phyloP scores from a whole-genome alignment of 2,329 filamentous ascomycete genomes.

The Microcera coccophila region DNA sequence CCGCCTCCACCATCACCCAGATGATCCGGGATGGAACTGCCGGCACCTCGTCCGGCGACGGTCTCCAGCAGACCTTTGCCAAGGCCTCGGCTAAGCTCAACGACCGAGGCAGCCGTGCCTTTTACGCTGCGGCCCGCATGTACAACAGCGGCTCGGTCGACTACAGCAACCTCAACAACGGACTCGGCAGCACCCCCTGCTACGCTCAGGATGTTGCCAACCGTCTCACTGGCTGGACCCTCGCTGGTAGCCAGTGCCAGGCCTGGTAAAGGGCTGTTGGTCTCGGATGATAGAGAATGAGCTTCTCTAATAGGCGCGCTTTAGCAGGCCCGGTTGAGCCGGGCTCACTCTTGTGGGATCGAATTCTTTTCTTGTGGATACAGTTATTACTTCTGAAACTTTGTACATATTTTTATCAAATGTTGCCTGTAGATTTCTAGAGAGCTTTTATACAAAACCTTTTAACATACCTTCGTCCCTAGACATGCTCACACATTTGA shows the following conservation, averaged over 20 bases:
- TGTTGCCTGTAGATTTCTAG: not conserved
- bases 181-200: slow-evolving; percentile 12
- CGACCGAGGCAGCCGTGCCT: slow-evolving; percentile 3
- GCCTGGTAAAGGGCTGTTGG: not conserved
- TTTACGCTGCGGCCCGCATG: slow-evolving; percentile 13
- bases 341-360: not conserved
- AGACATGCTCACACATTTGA: no score
- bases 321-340: not conserved
- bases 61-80: slow-evolving; percentile 11
- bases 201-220: slow-evolving; percentile 15
- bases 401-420: not conserved
- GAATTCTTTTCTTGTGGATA: not conserved
- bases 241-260: slow-evolving; percentile 2
- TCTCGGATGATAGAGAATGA: not conserved
- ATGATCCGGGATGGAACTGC: slow-evolving; percentile 16
- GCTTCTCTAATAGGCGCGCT: not conserved
- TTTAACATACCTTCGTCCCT: no score
- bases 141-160: slow-evolving; percentile 19
- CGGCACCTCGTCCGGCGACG: slow-evolving; percentile 14
- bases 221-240: slow-evolving; percentile 15
- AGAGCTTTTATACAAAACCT: not conserved
- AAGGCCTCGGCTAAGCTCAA: slow-evolving; percentile 1
- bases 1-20: slow-evolving; percentile 7
- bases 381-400: not conserved
- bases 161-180: slow-evolving; percentile 15